phyloP scores from a whole-genome alignment of 2,329 filamentous ascomycete species.

The Apiospora sp. region DNA sequence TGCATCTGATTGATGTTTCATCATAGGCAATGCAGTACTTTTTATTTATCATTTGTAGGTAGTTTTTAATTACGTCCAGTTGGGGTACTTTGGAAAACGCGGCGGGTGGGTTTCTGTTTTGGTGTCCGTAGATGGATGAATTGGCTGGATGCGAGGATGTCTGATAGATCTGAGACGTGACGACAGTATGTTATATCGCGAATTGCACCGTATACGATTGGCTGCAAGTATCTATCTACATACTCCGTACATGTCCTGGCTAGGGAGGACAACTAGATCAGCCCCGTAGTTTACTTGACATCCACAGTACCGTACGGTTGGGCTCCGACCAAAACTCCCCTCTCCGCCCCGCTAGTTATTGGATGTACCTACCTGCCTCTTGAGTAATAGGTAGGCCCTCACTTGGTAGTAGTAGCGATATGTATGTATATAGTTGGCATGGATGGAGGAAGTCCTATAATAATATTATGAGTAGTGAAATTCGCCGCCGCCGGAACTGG shows the following conservation, averaged over 20 bases:
- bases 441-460: background rate
- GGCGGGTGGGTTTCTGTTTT: background rate
- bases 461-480: background rate
- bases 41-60: background rate
- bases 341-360: background rate
- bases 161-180: background rate
- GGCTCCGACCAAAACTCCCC: background rate
- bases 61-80: background rate
- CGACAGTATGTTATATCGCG: background rate
- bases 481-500: background rate
- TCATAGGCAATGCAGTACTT: background rate
- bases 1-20: slow-evolving; percentile 8
- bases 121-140: background rate
- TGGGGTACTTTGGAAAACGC: background rate
- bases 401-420: too few species aligned
- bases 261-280: background rate
- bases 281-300: slow-evolving; percentile 8
- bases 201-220: background rate
- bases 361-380: background rate
- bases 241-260: too few species aligned
- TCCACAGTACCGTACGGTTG: slow-evolving; percentile 16
- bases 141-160: background rate
- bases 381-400: background rate
- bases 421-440: background rate
- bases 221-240: background rate